phyloP scores from a whole-genome alignment of 2,329 filamentous ascomycete species.

The Xylariaceae sp. region DNA sequence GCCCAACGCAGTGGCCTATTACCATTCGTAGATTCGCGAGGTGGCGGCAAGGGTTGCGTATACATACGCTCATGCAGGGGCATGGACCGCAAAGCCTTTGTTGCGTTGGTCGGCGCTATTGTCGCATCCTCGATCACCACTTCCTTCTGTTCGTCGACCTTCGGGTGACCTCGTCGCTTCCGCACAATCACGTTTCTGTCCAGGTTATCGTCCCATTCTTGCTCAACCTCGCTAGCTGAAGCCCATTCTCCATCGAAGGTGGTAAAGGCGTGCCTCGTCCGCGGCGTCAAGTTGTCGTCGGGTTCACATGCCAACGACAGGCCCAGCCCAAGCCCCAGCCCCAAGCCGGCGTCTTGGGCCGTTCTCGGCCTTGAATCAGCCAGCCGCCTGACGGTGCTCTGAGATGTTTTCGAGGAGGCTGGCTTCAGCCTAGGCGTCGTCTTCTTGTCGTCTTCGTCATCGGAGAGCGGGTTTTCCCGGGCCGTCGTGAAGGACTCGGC shows the following conservation, averaged over 20 bases:
- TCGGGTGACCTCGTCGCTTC: constrained; percentile 32
- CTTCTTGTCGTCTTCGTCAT: constrained; percentile 44
- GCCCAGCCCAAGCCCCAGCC: constrained; percentile 37
- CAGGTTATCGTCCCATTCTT: constrained; percentile 49
- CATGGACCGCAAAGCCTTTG: constrained; percentile 40
- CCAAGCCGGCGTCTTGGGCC: constrained; percentile 33
- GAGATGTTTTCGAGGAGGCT: constrained; percentile 35
- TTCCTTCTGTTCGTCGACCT: constrained; percentile 17
- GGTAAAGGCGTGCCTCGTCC: constrained; percentile 40
- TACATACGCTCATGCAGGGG: constrained; percentile 36
- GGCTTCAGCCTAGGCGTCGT: constrained; percentile 33
- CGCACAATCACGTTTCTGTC: constrained; percentile 46
- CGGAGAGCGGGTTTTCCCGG: constrained; percentile 54
- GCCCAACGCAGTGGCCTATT: constrained; percentile 21
- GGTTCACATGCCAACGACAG: no score
- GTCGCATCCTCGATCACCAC: constrained; percentile 41
- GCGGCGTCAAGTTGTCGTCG: constrained; percentile 33
- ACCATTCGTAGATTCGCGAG: constrained; percentile 18
- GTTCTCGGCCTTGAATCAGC: constrained; percentile 24
- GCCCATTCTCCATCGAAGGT: constrained; percentile 55
- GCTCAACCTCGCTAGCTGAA: constrained; percentile 38
- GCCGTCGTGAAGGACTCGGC: constrained; percentile 68
- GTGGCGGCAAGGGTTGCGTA: constrained; percentile 29
- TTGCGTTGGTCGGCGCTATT: constrained; percentile 43
- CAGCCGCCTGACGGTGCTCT: constrained; percentile 34